Conservation (phyloP, 2,329 filamentous ascomycete species). For the Ophiostoma perfectum region DNA sequence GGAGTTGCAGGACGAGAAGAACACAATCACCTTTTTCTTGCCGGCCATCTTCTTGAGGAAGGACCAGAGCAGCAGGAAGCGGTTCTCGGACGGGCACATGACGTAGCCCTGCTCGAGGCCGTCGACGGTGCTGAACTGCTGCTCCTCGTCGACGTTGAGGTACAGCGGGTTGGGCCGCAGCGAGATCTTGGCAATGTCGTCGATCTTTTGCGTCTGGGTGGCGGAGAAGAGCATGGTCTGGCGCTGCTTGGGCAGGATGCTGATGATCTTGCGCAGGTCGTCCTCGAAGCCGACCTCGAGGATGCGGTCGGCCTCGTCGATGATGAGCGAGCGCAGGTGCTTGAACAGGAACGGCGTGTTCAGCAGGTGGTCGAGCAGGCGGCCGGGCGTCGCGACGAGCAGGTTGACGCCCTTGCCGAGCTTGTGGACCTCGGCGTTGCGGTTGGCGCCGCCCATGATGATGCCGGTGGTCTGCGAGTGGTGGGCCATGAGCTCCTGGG, state of each 20-base stretch:
- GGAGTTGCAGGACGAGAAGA: slow-evolving; percentile 86
- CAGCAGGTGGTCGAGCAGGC: slow-evolving; percentile 87
- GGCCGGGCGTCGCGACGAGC: slow-evolving; percentile 86
- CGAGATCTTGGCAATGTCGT: slow-evolving; percentile 92
- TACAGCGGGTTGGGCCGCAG: slow-evolving; percentile 85
- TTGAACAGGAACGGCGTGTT: slow-evolving; percentile 91
- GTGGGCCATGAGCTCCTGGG: slow-evolving; percentile 83
- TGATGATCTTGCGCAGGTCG: slow-evolving; percentile 94
- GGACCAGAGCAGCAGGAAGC: slow-evolving; percentile 88
- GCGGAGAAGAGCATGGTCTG: slow-evolving; percentile 99
- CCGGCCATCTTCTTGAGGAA: slow-evolving; percentile 88
- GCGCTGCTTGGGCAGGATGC: slow-evolving; percentile 80
- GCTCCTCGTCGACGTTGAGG: slow-evolving; percentile 86
- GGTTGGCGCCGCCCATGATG: slow-evolving; percentile 90
- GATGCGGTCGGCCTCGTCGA: slow-evolving; percentile 95
- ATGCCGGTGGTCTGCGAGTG: slow-evolving; percentile 72
- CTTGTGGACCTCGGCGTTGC: slow-evolving; percentile 87
- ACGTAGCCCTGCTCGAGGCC: slow-evolving; percentile 95
- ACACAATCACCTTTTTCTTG: slow-evolving; percentile 98
- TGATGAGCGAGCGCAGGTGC: slow-evolving; percentile 85
- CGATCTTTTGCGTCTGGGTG: slow-evolving; percentile 97
- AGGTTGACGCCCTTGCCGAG: slow-evolving; percentile 90
- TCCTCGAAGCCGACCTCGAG: slow-evolving; percentile 97
- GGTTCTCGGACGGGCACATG: slow-evolving; percentile 85
- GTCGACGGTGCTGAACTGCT: slow-evolving; percentile 78